Base-by-base conservation (phyloP, 192 early-diverging fungal genomes). In the Podochytrium sp. region DNA sequence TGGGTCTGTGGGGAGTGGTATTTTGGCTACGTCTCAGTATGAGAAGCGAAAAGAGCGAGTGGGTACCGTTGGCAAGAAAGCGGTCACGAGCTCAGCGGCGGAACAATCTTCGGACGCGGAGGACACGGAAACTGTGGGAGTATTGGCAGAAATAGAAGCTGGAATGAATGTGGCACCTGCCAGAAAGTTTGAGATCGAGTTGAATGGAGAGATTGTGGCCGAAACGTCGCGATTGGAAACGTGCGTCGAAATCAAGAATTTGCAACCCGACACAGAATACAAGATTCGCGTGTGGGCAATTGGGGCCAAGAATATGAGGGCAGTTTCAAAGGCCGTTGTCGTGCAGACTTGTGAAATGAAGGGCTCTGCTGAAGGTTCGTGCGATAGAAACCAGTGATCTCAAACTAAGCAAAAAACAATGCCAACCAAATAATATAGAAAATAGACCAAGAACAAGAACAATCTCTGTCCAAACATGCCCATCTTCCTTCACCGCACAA, bases 221-320 rank as follows among this genome's bases (percentile, higher is more conserved):
- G 77, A 83, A 57, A 53, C 73, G 14, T 35, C 14, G 2, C 37
- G 34, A 33, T 63, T 51, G n/a, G 82, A 83, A 33, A 76, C 52
- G 10, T 61, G 67, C 42, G 62, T 65, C 23, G 68, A 72, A 30
- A 40, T 83, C 25, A 72, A 57, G 37, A 73, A 72, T 5, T 49
- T 82, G 43, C 33, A 29, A 33, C 64, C 52, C 38, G 71, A 38
- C 34, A 57, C 40, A 16, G 33, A 47, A 41, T 76, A 83, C 38
- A 49, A 63, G 10, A 55, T 83, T 3, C 71, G 82, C 3, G 78
- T 83, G 1, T 83, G 82, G 82, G 82, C 82, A 12, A 39, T 70
- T 18, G 76, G 55, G 7, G 57, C 71, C 37, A 59, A 73, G 33
- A 71, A 77, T 30, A 60, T 79, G 35, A 52, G 39, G 34, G 34